Conservation (phyloP, 352 stramenopile genomes). For the Globisporangium middletonii region DNA sequence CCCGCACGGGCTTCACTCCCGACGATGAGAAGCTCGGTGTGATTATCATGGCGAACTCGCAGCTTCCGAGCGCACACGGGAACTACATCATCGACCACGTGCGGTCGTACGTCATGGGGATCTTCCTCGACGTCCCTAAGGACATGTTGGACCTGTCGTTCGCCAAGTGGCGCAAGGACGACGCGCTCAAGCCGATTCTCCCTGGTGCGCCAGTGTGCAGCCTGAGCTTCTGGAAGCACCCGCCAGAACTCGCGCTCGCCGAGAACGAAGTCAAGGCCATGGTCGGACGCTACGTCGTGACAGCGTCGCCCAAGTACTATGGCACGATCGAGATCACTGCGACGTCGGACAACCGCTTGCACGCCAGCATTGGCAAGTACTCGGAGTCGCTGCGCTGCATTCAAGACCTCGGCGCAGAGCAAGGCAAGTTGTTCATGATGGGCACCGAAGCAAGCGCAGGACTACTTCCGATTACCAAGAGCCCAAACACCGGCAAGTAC, state of each 20-base stretch:
- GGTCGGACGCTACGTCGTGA: conserved; percentile 35
- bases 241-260: conserved; percentile 19
- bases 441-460: not conserved
- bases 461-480: not conserved
- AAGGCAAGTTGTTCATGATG: conserved; percentile 2
- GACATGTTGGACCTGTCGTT: conserved; percentile 42
- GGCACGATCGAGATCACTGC: conserved; percentile 21
- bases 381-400: not conserved
- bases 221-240: conserved; percentile 37
- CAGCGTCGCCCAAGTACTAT: conserved; percentile 33
- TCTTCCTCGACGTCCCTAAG: conserved; percentile 61
- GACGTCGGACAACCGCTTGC: not conserved
- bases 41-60: conserved; percentile 55
- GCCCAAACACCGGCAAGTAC: not conserved
- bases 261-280: conserved; percentile 21
- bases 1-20: conserved; percentile 44
- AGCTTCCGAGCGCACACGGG: conserved; percentile 26
- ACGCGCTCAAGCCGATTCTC: conserved; percentile 24
- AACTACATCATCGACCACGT: conserved; percentile 52
- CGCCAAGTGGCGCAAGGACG: conserved; percentile 23
- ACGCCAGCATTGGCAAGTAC: not conserved
- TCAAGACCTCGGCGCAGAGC: not conserved
- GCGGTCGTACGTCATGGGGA: conserved; percentile 54
- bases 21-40: conserved; percentile 39
- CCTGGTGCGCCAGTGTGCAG: conserved; percentile 33